Conservation (phyloP, 2,329 filamentous ascomycete genomes). For the Verticillium isaacii region DNA sequence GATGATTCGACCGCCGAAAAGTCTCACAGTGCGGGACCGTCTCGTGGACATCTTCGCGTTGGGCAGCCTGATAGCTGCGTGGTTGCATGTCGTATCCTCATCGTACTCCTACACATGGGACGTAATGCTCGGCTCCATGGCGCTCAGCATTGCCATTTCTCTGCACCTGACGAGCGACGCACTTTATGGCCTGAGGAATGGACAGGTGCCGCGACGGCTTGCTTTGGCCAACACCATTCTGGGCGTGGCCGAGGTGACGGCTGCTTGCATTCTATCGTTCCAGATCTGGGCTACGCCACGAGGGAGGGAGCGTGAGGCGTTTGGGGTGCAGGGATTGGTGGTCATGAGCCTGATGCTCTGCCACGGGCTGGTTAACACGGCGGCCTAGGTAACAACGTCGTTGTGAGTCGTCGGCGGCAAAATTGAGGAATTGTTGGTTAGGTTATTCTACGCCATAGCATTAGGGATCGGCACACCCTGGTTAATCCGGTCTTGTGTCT, state of each 20-base stretch:
- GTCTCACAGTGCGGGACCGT: conserved; percentile 7
- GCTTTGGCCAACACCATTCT: conserved; percentile 8
- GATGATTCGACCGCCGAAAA: not conserved
- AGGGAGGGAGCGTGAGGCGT: not conserved
- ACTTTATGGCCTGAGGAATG: conserved; percentile 6
- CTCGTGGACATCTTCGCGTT: conserved; percentile 12
- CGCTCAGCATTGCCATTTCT: conserved; percentile 9
- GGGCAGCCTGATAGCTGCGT: conserved; percentile 6
- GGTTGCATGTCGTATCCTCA: conserved; percentile 10
- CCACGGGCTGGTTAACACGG: conserved; percentile 3
- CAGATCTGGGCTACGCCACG: conserved; percentile 7
- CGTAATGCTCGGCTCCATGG: conserved; percentile 13
- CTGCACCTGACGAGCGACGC: conserved; percentile 10
- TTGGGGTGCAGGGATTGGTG: conserved; percentile 6
- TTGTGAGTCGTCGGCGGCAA: not conserved
- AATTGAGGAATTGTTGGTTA: not conserved
- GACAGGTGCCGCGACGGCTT: conserved; percentile 5
- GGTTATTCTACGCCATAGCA: not conserved
- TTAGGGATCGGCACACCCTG: too few species aligned
- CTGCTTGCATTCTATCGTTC: conserved; percentile 8
- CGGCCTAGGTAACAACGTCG: not conserved
- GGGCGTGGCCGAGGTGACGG: conserved; percentile 10
- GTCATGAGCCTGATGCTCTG: conserved; percentile 11
- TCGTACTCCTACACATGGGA: conserved; percentile 10
- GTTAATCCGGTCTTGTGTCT: too few species aligned